Percentiles rank a stretch among this genome's conserved stretches.
These are phyloP conservation scores for Odontarrhena argentea DNA, from an alignment of 345 rosid species.

Conservation along the genomic window DNA sequence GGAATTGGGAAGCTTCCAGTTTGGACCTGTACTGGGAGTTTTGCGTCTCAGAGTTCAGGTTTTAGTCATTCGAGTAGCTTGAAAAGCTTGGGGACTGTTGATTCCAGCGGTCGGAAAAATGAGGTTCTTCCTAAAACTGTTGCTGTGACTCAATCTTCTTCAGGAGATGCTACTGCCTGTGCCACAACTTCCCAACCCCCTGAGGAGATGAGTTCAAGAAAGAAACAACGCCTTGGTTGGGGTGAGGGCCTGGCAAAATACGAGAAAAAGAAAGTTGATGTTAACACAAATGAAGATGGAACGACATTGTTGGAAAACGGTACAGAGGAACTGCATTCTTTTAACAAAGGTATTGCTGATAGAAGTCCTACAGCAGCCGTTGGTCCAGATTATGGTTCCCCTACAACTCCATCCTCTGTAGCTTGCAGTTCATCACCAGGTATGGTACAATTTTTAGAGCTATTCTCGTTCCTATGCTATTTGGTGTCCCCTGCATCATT, in stretches of 20 bases:
- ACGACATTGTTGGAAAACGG: slow-evolving; percentile 35
- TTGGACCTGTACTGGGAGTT: slow-evolving; percentile 79
- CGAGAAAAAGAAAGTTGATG: slow-evolving; percentile 89
- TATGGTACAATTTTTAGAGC: slow-evolving; percentile 31
- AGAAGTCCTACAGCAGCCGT: slow-evolving; percentile 64
- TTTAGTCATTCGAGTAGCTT: slow-evolving; percentile 86
- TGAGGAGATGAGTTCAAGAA: slow-evolving; percentile 68
- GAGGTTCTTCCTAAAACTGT: slow-evolving; percentile 51
- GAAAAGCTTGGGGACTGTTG: slow-evolving; percentile 70
- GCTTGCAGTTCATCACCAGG: slow-evolving; percentile 93
- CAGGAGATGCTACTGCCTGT: slow-evolving; percentile 66
- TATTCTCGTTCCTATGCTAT: slow-evolving; percentile 22
- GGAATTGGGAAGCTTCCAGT: slow-evolving; percentile 64
- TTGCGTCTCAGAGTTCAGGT: slow-evolving; percentile 83
- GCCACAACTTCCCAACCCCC: slow-evolving; percentile 49
- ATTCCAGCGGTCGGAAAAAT: slow-evolving; percentile 61
- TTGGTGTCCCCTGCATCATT: slow-evolving; percentile 22
- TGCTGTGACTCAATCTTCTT: slow-evolving; percentile 57
- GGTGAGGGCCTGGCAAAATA: slow-evolving; percentile 97
- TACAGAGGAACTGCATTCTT: slow-evolving; percentile 51
- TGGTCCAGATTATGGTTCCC: slow-evolving; percentile 71
- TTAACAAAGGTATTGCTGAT: slow-evolving; percentile 51
- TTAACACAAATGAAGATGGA: slow-evolving; percentile 51
- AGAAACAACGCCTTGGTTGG: slow-evolving; percentile 95
- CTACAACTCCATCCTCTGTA: slow-evolving; percentile 92